These are phyloP conservation scores for Cytospora schulzeri DNA, from an alignment of 2,329 filamentous ascomycete species.

Conservation along the genomic window DNA sequence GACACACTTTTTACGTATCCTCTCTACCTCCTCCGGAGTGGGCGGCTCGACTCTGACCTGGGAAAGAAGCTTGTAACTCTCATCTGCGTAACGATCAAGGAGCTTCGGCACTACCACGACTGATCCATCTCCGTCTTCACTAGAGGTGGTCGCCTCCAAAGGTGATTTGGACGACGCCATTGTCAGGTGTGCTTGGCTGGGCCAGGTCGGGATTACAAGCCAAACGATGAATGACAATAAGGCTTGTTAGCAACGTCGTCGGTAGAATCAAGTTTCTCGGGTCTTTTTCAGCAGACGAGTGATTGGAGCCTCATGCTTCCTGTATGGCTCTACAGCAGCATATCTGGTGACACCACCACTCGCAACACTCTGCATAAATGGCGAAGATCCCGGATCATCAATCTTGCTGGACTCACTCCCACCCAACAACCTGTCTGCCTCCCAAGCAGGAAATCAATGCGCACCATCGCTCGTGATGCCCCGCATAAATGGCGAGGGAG, in stretches of 20 bases:
- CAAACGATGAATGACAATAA: not conserved
- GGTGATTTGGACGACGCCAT: slow-evolving; percentile 8
- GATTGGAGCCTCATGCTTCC: not conserved
- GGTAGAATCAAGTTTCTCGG: not conserved
- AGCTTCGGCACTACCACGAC: slow-evolving; percentile 34
- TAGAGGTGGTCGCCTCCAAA: slow-evolving; percentile 1
- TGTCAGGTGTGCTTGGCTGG: not conserved
- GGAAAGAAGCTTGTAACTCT: slow-evolving; percentile 45
- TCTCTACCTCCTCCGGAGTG: slow-evolving; percentile 32
- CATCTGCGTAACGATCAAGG: slow-evolving; percentile 42
- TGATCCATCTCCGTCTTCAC: not conserved
- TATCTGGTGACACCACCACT: slow-evolving; percentile 7
- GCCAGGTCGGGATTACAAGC: too few species aligned
- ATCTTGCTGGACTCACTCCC: not conserved
- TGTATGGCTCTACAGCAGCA: not conserved
- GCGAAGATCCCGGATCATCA: not conserved
- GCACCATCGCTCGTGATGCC: slow-evolving; percentile 12
- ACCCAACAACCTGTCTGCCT: not conserved
- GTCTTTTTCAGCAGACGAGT: not conserved
- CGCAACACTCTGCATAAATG: slow-evolving; percentile 5
- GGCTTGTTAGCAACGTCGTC: not conserved
- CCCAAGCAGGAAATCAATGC: too few species aligned
- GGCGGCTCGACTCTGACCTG: slow-evolving; percentile 42
- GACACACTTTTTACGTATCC: slow-evolving; percentile 40
- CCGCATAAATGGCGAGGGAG: slow-evolving; percentile 10